Percentiles rank a stretch among this genome's conserved stretches.
phyloP scores from a whole-genome alignment of 176 grass and related monocot species.

The Microstegium vimineum region DNA sequence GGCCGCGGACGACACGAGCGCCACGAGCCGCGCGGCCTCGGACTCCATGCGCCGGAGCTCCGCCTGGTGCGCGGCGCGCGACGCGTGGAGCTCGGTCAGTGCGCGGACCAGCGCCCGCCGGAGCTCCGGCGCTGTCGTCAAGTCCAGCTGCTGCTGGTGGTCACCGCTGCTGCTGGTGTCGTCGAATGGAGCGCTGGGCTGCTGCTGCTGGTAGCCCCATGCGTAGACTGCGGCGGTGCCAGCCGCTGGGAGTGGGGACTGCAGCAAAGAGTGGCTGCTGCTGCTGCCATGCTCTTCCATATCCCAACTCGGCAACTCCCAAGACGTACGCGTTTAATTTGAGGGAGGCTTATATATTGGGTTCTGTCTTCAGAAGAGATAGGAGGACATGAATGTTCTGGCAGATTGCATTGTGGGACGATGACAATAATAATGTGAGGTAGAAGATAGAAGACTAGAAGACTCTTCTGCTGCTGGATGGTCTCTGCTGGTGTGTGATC shows the following conservation, averaged over 20 bases:
- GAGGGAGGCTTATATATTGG: no score
- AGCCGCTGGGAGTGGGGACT: conserved; percentile 21
- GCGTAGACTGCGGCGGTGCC: conserved; percentile 3
- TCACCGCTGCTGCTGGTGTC: background rate
- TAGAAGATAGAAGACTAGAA: background rate
- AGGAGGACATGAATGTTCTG: background rate
- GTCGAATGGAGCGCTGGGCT: background rate
- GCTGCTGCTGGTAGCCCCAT: conserved; percentile 8
- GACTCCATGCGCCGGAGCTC: no score
- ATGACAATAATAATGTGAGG: background rate
- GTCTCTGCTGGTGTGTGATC: background rate
- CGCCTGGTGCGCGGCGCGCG: conserved; percentile 2
- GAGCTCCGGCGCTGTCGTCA: conserved; percentile 45
- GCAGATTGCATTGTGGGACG: background rate
- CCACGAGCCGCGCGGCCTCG: no score
- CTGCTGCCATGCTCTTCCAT: conserved; percentile 37
- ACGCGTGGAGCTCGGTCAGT: conserved; percentile 60
- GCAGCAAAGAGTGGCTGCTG: conserved; percentile 17
- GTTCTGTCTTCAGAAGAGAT: background rate
- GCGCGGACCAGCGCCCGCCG: conserved; percentile 55
- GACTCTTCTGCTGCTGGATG: background rate
- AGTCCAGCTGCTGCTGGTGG: background rate
- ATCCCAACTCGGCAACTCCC: no score
- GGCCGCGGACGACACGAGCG: no score
- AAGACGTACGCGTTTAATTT: no score